Evolutionary conservation across 345 rosid genomes (phyloP).

Genomic region (Moricandia moricandioides): DNA sequence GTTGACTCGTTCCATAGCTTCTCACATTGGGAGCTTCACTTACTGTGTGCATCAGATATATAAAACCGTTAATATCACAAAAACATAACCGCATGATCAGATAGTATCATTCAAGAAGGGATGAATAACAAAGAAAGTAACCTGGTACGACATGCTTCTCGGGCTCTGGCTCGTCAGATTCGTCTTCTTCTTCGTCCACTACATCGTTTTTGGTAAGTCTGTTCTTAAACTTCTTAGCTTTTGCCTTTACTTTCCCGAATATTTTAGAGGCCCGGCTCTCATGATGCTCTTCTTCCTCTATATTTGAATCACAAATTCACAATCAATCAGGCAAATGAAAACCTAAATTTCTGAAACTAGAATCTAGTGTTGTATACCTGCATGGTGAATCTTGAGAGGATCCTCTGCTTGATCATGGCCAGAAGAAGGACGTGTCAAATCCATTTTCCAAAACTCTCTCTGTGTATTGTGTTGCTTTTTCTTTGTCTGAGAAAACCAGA

Average conservation of each 20-base stretch:
- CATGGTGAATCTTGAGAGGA: slow-evolving; percentile 35
- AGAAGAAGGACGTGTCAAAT: slow-evolving; percentile 34
- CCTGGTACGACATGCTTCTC: neutral
- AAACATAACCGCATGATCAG: neutral
- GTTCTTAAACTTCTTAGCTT: slow-evolving; percentile 70
- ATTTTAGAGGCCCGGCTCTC: slow-evolving; percentile 54
- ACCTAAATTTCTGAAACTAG: neutral
- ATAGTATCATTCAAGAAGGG: neutral
- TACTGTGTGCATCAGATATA: neutral
- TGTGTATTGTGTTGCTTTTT: neutral
- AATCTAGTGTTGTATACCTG: slow-evolving; percentile 13
- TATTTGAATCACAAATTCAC: neutral
- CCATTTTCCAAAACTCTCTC: slow-evolving; percentile 7
- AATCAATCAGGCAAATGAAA: neutral
- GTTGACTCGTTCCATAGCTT: slow-evolving; percentile 2
- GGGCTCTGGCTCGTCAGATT: neutral
- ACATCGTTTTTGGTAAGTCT: slow-evolving; percentile 49
- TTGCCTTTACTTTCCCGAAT: slow-evolving; percentile 63
- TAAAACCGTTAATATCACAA: neutral
- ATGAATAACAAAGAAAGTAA: neutral
- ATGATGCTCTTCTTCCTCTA: slow-evolving; percentile 48
- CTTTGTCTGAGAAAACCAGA: neutral
- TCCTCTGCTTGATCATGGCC: slow-evolving; percentile 43
- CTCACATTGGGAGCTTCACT: neutral
- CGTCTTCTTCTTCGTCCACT: slow-evolving; percentile 40